Conservation (phyloP, 106 monocot genomes). For the Amphibolis antarctica region DNA sequence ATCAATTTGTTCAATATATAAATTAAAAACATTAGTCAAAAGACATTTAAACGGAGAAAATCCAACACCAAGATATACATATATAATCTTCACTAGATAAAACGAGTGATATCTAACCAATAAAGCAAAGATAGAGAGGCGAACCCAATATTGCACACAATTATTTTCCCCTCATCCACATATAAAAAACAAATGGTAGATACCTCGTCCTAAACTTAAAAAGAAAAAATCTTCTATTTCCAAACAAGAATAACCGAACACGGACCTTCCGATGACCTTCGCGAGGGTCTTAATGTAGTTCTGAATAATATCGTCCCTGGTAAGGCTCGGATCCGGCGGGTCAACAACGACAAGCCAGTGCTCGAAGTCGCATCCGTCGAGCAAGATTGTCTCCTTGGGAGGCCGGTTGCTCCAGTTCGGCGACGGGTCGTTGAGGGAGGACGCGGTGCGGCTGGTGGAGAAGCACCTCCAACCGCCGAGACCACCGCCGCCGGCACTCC, state of each 20-base stretch:
- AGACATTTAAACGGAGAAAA: too few species aligned
- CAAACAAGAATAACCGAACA: not conserved
- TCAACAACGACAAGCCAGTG: constrained; percentile 94
- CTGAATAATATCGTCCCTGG: constrained; percentile 79
- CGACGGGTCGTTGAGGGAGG: constrained; percentile 68
- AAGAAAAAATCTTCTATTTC: not conserved
- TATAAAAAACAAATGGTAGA: not conserved
- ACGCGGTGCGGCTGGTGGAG: constrained; percentile 58
- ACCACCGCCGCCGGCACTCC: not conserved
- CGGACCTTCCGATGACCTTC: constrained; percentile 64
- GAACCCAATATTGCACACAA: not conserved
- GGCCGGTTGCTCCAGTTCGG: constrained; percentile 95
- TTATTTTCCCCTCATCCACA: not conserved
- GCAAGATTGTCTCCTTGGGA: constrained; percentile 88
- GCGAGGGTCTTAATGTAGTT: constrained; percentile 80
- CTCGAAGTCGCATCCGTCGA: constrained; percentile 96
- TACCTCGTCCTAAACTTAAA: too few species aligned
- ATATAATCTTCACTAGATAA: too few species aligned
- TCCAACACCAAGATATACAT: too few species aligned
- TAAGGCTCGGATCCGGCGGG: constrained; percentile 45
- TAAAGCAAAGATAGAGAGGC: too few species aligned
- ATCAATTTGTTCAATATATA: too few species aligned
- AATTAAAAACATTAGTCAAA: too few species aligned
- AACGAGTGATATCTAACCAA: too few species aligned
- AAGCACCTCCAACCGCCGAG: constrained; percentile 25